phyloP scores from a whole-genome alignment of 257 asterid genomes.

The Mitragyna speciosa region DNA sequence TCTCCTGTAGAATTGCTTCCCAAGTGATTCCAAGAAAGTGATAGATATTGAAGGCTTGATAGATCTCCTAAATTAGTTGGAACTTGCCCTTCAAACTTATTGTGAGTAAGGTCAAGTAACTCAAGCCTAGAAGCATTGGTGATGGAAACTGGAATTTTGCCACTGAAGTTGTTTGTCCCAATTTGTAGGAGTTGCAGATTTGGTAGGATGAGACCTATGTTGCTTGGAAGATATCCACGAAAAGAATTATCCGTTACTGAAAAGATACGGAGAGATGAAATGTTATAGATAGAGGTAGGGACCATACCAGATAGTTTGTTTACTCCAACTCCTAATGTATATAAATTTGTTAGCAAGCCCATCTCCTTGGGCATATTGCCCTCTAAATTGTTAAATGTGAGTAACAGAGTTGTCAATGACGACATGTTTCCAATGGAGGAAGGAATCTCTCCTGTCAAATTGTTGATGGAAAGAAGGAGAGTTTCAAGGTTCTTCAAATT shows the following conservation, averaged over 20 bases:
- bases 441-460: conserved; percentile 28
- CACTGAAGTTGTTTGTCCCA: neutral
- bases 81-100: conserved; percentile 29
- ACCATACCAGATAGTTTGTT: conserved; percentile 24
- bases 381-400: conserved; percentile 19
- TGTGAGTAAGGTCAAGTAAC: neutral
- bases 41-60: neutral
- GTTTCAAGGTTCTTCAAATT: conserved; percentile 23
- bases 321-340: conserved; percentile 6
- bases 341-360: conserved; percentile 18
- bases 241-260: conserved; percentile 12
- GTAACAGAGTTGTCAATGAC: conserved; percentile 2
- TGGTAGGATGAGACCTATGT: conserved; percentile 20
- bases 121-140: conserved; percentile 18
- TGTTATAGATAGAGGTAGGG: conserved; percentile 26
- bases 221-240: conserved; percentile 27
- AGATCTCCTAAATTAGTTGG: conserved; percentile 27
- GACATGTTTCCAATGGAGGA: conserved; percentile 32
- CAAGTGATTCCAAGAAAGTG: neutral
- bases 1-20: conserved; percentile 22
- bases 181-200: neutral
- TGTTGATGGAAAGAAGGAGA: conserved; percentile 19
- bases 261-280: conserved; percentile 9
- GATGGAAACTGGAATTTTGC: conserved; percentile 9
- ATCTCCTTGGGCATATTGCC: conserved; percentile 35